Evolutionary conservation across 2,329 filamentous ascomycete genomes (phyloP).

Genomic region (Immersiporthe knoxdaviesiana): DNA sequence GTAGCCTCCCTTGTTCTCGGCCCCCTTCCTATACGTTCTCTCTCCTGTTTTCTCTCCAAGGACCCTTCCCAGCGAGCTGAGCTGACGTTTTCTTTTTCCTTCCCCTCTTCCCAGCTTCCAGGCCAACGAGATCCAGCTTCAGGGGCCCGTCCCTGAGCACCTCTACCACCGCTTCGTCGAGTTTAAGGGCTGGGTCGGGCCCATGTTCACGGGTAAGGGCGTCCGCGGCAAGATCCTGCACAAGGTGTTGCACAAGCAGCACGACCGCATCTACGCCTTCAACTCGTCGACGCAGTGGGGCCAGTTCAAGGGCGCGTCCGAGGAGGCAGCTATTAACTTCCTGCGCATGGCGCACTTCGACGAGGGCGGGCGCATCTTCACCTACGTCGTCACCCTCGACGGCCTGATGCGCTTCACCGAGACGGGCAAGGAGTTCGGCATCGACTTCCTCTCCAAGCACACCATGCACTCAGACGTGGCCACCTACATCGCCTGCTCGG

Average conservation of each 20-base stretch:
- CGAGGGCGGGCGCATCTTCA: conserved; percentile 84
- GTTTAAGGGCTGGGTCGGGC: conserved; percentile 85
- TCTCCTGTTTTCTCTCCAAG: no score
- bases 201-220: conserved; percentile 82
- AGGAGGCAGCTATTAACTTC: conserved; percentile 77
- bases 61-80: not conserved
- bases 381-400: conserved; percentile 88
- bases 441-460: conserved; percentile 91
- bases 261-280: conserved; percentile 86
- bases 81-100: conserved; percentile 7
- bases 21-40: not conserved
- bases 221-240: conserved; percentile 80
- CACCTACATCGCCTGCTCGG: conserved; percentile 87
- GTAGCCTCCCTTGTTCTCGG: conserved; percentile 35
- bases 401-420: conserved; percentile 89
- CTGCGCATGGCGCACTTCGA: conserved; percentile 86
- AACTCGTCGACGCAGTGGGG: conserved; percentile 76
- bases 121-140: conserved; percentile 86
- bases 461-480: conserved; percentile 96
- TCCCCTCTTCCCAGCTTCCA: conserved; percentile 69
- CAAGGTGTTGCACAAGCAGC: conserved; percentile 87
- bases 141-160: conserved; percentile 76
- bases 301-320: conserved; percentile 65
- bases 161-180: conserved; percentile 94
- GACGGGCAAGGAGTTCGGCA: conserved; percentile 92